Evolutionary conservation across 2,329 filamentous ascomycete genomes (phyloP).

Genomic region (Cephalotrichum gorgonifer): DNA sequence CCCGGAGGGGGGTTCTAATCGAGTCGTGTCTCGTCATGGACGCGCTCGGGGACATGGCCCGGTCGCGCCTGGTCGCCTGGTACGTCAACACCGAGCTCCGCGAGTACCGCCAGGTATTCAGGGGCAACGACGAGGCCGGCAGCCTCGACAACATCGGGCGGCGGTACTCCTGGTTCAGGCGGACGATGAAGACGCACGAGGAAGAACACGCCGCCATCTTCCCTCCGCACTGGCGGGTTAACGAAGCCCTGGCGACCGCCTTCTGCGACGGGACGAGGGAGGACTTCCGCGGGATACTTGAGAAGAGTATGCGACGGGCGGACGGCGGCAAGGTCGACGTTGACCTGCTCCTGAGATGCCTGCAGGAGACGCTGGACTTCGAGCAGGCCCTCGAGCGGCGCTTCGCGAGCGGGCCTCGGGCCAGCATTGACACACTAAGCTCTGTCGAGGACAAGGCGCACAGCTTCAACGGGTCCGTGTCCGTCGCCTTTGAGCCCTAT

Average conservation of each 20-base stretch:
- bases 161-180: conserved; percentile 91
- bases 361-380: conserved; percentile 95
- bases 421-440: conserved; percentile 82
- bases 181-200: conserved; percentile 92
- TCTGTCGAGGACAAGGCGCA: conserved; percentile 67
- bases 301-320: conserved; percentile 69
- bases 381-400: conserved; percentile 82
- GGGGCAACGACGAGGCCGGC: conserved; percentile 92
- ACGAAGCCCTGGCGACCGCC: conserved; percentile 78
- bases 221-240: conserved; percentile 77
- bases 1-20: conserved; percentile 59
- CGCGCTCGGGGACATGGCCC: conserved; percentile 79
- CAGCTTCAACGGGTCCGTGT: conserved; percentile 82
- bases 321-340: conserved; percentile 80
- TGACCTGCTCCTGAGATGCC: conserved; percentile 73
- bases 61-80: conserved; percentile 78
- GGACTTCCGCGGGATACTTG: conserved; percentile 87
- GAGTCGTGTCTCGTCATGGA: conserved; percentile 94
- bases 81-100: conserved; percentile 95
- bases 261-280: conserved; percentile 95
- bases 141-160: conserved; percentile 93
- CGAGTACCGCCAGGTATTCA: conserved; percentile 91
- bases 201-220: conserved; percentile 86
- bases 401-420: conserved; percentile 63
- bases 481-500: conserved; percentile 94